These are phyloP conservation scores for Mediolabrus comicus DNA, from an alignment of 108 stramenopile species.

Conservation along the genomic window DNA sequence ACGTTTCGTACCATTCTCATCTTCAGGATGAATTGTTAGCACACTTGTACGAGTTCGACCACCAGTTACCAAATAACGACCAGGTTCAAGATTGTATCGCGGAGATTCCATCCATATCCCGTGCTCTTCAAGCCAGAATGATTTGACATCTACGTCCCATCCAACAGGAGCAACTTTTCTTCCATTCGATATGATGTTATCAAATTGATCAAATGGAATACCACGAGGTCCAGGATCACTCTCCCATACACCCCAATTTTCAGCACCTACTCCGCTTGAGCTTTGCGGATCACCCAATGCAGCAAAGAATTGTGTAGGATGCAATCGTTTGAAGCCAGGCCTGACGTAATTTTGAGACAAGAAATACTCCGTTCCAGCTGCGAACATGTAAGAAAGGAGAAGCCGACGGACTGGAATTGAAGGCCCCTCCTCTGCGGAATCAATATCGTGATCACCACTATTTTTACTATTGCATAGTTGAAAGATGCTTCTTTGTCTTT, in stretches of 20 bases:
- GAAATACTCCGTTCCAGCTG: not conserved
- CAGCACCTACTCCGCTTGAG: not conserved
- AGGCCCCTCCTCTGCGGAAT: not conserved
- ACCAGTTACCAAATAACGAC: conserved; percentile 21
- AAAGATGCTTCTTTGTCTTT: not conserved
- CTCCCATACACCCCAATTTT: conserved; percentile 17
- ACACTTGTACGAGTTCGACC: conserved; percentile 4
- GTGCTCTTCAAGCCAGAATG: conserved; percentile 25
- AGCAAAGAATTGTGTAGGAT: conserved; percentile 10
- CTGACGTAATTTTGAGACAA: conserved; percentile 1
- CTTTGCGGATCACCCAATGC: conserved; percentile 7
- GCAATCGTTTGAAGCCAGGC: not conserved
- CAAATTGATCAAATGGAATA: not conserved
- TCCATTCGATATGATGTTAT: not conserved
- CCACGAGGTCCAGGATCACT: conserved; percentile 16
- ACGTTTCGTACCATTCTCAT: not conserved
- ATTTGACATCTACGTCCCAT: conserved; percentile 14
- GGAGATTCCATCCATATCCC: conserved; percentile 19
- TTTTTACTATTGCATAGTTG: not conserved
- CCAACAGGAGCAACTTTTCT: conserved; percentile 4
- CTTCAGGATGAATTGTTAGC: not conserved
- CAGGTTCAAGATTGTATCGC: not conserved
- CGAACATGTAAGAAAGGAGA: not conserved
- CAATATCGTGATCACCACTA: not conserved
- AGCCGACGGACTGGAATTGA: not conserved